These are phyloP conservation scores for Scedosporium apiospermum DNA, from an alignment of 2,329 filamentous ascomycete genomes.

Conservation along the genomic window DNA sequence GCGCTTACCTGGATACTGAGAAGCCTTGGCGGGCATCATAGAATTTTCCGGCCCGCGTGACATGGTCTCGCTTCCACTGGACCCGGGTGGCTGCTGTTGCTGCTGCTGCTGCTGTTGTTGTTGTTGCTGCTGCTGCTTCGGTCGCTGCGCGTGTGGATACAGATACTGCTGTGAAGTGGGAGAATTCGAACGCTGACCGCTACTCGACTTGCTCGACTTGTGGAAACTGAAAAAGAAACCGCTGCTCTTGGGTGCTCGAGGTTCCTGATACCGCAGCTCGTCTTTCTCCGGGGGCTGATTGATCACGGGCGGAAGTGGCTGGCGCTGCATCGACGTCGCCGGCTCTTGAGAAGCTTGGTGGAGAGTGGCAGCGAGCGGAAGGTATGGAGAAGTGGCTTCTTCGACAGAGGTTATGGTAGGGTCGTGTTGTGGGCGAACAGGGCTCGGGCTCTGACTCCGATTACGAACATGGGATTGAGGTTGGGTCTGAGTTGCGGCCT, in stretches of 20 bases:
- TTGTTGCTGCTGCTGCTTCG: constrained; percentile 19
- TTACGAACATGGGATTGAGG: neutral
- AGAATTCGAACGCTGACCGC: neutral
- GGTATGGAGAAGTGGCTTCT: constrained; percentile 14
- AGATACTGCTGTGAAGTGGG: constrained; percentile 9
- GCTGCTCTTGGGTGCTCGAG: constrained; percentile 34
- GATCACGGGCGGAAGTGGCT: constrained; percentile 1
- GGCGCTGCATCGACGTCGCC: constrained; percentile 15
- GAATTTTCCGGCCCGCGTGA: constrained; percentile 26
- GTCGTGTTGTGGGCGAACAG: neutral
- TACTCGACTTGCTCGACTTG: constrained; percentile 2
- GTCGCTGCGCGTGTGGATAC: constrained; percentile 1
- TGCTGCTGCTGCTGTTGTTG: constrained; percentile 25
- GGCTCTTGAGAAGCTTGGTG: constrained; percentile 14
- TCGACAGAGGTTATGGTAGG: constrained; percentile 9
- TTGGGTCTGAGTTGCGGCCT: neutral
- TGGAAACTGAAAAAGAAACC: constrained; percentile 32
- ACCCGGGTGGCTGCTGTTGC: constrained; percentile 6
- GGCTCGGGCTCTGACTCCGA: neutral
- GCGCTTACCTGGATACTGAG: constrained; percentile 12
- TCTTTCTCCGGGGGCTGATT: neutral
- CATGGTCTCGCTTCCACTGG: constrained; percentile 24
- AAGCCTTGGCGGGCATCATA: constrained; percentile 11
- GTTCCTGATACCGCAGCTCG: constrained; percentile 23
- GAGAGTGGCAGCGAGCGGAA: constrained; percentile 18